A percentile compares a stretch with the other conserved stretches of the same genome.
Conservation (phyloP, 129 eudicot genomes). For the Pittosporum tobira region DNA sequence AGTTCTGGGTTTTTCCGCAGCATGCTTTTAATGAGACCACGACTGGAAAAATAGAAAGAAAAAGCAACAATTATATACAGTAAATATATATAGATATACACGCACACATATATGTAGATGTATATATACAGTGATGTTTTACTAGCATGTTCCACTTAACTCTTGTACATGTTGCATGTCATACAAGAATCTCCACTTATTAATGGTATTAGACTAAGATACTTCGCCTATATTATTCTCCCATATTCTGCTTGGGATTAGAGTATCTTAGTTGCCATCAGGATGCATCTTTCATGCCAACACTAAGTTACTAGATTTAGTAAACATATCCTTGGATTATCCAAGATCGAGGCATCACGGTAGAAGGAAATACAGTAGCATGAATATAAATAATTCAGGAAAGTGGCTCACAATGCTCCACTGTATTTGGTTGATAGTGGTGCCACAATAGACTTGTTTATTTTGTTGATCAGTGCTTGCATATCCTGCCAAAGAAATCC, state of each 20-base stretch:
- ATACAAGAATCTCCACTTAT: background rate
- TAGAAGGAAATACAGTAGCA: background rate
- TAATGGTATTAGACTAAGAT: background rate
- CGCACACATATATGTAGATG: too few relatives aligned
- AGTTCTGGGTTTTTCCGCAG: conserved; percentile 92
- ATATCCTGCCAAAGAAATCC: conserved; percentile 59
- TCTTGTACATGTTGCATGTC: background rate
- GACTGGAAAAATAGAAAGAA: conserved; percentile 37
- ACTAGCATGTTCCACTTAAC: background rate
- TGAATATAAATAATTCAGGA: conserved; percentile 2
- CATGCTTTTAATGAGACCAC: conserved; percentile 88
- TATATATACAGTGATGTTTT: background rate
- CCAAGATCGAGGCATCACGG: background rate
- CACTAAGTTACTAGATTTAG: background rate
- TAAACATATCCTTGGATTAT: background rate
- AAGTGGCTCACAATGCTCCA: conserved; percentile 67
- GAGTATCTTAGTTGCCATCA: background rate
- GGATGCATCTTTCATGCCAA: background rate
- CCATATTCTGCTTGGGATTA: too few relatives aligned
- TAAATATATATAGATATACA: too few relatives aligned
- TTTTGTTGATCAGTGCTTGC: conserved; percentile 94
- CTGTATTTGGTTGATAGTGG: conserved; percentile 85
- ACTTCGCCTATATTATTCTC: background rate
- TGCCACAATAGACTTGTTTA: conserved; percentile 86
- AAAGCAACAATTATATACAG: too few relatives aligned